Conservation (phyloP, 768 basidiomycete genomes). For the Gloeostereum incarnatum region DNA sequence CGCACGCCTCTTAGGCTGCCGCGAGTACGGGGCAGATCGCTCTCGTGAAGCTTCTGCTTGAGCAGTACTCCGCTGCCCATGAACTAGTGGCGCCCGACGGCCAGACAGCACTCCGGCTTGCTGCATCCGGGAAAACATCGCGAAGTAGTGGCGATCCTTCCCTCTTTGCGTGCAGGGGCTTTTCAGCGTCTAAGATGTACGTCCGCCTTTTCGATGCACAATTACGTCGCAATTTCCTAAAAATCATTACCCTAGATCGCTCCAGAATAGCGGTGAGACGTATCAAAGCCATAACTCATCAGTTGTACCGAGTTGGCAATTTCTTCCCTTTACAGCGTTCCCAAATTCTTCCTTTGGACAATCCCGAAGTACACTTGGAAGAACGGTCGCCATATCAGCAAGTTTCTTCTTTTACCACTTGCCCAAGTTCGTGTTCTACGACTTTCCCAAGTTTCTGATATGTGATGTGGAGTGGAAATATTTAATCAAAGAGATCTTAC, state of each 20-base stretch:
- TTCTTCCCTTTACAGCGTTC: background rate
- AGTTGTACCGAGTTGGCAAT: background rate
- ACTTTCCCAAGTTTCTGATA: no score
- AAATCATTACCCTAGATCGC: background rate
- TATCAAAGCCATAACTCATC: background rate
- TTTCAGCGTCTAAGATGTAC: background rate
- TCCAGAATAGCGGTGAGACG: background rate
- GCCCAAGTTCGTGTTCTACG: background rate
- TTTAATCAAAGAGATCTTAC: no score
- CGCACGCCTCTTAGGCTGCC: background rate
- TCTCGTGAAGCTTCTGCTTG: background rate
- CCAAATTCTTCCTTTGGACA: background rate
- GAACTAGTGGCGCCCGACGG: background rate
- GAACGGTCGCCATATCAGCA: background rate
- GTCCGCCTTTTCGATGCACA: background rate
- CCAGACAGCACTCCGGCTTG: background rate
- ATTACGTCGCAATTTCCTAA: background rate
- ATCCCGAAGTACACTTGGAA: background rate
- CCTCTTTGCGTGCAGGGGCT: background rate
- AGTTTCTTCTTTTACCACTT: background rate
- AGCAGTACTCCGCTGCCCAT: background rate
- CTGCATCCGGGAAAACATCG: background rate
- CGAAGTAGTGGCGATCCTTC: background rate
- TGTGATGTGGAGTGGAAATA: no score
- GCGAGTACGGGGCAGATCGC: background rate